Percentiles rank a stretch among this genome's conserved stretches.
phyloP scores from a whole-genome alignment of 2,329 filamentous ascomycete genomes.

The Alternaria ethzedia region DNA sequence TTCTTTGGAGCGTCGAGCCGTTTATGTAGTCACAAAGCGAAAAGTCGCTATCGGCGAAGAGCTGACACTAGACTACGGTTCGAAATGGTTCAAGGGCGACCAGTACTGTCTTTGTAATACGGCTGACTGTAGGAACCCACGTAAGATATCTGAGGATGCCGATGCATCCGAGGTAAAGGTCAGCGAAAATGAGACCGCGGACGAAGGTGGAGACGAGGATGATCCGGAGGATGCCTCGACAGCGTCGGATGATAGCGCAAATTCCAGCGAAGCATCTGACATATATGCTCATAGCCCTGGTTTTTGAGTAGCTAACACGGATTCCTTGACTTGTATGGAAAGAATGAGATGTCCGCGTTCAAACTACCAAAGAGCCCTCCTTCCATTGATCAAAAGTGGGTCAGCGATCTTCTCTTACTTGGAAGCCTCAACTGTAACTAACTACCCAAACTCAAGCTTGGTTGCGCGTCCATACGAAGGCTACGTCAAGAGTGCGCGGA shows the following conservation, averaged over 20 bases:
- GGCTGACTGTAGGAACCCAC: slow-evolving; percentile 1
- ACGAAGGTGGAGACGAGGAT: not conserved
- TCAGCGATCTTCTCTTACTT: not conserved
- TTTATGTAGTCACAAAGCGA: not conserved
- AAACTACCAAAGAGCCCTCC: not conserved
- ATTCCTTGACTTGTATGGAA: not conserved
- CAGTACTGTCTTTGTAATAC: not conserved
- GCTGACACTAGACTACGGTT: slow-evolving; percentile 17
- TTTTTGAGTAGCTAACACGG: not conserved
- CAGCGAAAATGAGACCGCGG: not conserved
- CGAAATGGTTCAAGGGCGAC: not conserved
- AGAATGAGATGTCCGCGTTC: not conserved
- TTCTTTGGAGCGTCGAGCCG: not conserved
- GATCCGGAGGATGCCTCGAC: not conserved
- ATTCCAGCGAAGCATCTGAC: not conserved
- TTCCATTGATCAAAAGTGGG: not conserved
- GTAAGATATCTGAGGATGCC: not conserved
- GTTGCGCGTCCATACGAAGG: not conserved
- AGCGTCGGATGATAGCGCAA: not conserved
- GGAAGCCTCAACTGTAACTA: not conserved
- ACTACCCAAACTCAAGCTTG: not conserved
- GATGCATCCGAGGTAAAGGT: not conserved
- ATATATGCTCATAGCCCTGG: not conserved
- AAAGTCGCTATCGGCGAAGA: slow-evolving; percentile 4
- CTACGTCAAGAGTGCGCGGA: not conserved